Conservation (phyloP, 257 asterid species). For the Coffea canephora region DNA sequence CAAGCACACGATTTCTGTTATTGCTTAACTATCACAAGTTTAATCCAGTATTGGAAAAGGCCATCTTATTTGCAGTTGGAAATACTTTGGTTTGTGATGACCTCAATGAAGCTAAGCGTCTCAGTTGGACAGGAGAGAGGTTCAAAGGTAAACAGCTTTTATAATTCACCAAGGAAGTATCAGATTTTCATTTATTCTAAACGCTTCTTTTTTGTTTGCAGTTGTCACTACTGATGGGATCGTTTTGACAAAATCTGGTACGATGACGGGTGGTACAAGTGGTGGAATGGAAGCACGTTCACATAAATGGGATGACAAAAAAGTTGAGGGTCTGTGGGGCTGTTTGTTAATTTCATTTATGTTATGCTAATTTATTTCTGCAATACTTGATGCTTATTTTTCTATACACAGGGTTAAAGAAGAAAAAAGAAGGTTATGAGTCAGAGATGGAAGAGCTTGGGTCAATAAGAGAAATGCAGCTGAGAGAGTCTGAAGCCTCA, state of each 20-base stretch:
- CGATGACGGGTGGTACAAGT: conserved; percentile 99
- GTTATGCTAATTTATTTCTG: conserved; percentile 19
- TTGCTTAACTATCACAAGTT: conserved; percentile 67
- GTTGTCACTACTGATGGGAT: conserved; percentile 97
- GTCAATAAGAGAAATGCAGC: conserved; percentile 96
- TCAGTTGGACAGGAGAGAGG: conserved; percentile 94
- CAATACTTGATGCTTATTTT: neutral
- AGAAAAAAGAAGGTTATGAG: conserved; percentile 78
- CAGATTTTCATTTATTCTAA: neutral
- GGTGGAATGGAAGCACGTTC: conserved; percentile 99
- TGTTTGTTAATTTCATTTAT: conserved; percentile 1
- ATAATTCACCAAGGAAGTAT: neutral
- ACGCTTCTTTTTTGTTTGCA: conserved; percentile 25
- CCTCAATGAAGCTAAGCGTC: conserved; percentile 86
- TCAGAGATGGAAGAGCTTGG: conserved; percentile 85
- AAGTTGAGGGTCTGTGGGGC: conserved; percentile 65
- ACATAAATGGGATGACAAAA: conserved; percentile 97
- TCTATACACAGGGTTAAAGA: conserved; percentile 64
- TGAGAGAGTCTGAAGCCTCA: conserved; percentile 92
- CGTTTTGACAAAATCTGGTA: conserved; percentile 90
- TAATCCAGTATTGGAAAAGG: conserved; percentile 76
- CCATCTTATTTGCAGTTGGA: conserved; percentile 91
- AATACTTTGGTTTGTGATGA: conserved; percentile 96
- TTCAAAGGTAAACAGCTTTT: conserved; percentile 55
- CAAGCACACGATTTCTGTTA: conserved; percentile 17